Evolutionary conservation across 1,284 basidiomycete species (phyloP), one percentile per base, ranked within the genome.

Genomic region (Hemileia vastatrix): DNA sequence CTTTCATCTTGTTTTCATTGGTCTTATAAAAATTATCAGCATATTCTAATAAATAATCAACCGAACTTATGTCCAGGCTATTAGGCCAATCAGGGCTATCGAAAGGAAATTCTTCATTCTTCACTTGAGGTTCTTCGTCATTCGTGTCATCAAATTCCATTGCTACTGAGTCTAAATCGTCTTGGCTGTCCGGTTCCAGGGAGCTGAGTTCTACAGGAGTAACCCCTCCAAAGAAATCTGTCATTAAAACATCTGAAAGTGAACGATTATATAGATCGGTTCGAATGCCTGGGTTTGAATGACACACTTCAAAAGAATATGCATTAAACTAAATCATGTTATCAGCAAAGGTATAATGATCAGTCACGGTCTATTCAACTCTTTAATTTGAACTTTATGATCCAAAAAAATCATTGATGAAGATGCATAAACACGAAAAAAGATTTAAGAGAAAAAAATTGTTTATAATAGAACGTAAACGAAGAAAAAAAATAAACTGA

Each of bases 181-280:
- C n/a, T n/a, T n/a, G n/a, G n/a, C n/a, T n/a, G n/a, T n/a, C n/a
- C n/a, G n/a, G n/a, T n/a, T n/a, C n/a, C n/a, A n/a, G n/a, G n/a
- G n/a, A n/a, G n/a, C n/a, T n/a, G n/a, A 81, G 69, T 69, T 95
- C 90, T 0, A 87, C 89, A 64, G 87, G 85, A 2, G 88, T 82
- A 6, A 96, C 90, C 0, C 88, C 90, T 2, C 94, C 94, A 69
- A 98, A 90, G 76, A 98, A 98, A 77, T 97, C 93, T 3, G 93
- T 96, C 65, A 97, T 82, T 15, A 86, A 83, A 0, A 87, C 83
- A n/a, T 84, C 76, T 49, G 81, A 77, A 8, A 92, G 79, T 1
- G 83, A 78, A n/a, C 88, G 80, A 11, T 67, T 66, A 77, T 90
- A 95, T 11, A 97, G 80, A 70, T 93, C 88, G 11, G 83, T 84